These are phyloP conservation scores for Leptographium galeiforme DNA, from an alignment of 2,329 filamentous ascomycete species.

Conservation along the genomic window DNA sequence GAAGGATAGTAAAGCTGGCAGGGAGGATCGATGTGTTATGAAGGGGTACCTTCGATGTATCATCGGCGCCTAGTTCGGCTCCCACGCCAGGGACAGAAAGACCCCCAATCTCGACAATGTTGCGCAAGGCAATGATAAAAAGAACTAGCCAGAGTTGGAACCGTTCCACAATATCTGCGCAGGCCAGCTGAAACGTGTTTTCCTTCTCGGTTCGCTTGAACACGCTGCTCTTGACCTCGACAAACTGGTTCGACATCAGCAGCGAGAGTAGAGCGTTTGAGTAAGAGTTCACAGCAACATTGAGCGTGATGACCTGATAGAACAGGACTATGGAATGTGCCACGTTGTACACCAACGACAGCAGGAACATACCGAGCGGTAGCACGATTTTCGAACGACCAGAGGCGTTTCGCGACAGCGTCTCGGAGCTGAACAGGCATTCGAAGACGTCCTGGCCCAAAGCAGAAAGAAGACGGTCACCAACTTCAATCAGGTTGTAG, in stretches of 20 bases:
- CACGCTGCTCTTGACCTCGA: constrained; percentile 95
- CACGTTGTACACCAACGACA: constrained; percentile 79
- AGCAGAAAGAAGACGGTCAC: constrained; percentile 78
- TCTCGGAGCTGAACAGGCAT: constrained; percentile 87
- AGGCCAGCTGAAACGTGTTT: constrained; percentile 90
- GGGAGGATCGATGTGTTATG: constrained; percentile 67
- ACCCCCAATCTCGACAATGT: constrained; percentile 89
- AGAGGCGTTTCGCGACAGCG: constrained; percentile 71
- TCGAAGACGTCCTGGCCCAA: constrained; percentile 93
- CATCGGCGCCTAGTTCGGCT: constrained; percentile 30
- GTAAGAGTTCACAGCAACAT: constrained; percentile 97
- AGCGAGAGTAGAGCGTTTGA: constrained; percentile 89
- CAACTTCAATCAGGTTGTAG: constrained; percentile 91
- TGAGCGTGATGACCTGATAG: constrained; percentile 94
- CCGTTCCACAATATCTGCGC: constrained; percentile 89
- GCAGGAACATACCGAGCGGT: constrained; percentile 80
- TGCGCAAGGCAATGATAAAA: constrained; percentile 87
- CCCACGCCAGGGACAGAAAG: constrained; percentile 50
- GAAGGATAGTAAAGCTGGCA: constrained; percentile 79
- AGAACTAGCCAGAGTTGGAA: constrained; percentile 98
- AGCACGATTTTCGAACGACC: constrained; percentile 84
- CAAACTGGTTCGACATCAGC: constrained; percentile 92
- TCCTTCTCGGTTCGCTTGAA: constrained; percentile 99
- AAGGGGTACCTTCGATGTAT: constrained; percentile 42
- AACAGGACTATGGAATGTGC: constrained; percentile 79